Conservation (phyloP, 139 green algal genomes). For the Haematococcus sp. region DNA sequence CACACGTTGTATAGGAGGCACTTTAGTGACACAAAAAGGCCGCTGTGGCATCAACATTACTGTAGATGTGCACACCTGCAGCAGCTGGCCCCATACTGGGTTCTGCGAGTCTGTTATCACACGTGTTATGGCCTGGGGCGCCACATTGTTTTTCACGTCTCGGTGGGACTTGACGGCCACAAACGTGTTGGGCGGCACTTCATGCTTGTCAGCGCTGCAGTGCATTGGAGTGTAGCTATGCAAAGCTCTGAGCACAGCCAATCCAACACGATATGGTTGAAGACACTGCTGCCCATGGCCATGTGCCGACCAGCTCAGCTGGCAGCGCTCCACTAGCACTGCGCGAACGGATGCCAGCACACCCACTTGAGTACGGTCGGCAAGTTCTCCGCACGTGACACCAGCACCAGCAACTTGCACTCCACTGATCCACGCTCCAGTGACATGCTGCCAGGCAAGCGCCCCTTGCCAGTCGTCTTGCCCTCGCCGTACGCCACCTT, state of each 20-base stretch:
- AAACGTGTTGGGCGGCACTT: constrained; percentile 9
- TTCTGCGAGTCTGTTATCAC: neutral
- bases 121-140: constrained; percentile 27
- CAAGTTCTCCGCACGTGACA: constrained; percentile 32
- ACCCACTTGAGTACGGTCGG: constrained; percentile 17
- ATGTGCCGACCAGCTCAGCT: too few relatives aligned
- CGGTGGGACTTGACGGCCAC: constrained; percentile 16
- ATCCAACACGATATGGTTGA: too few relatives aligned
- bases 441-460: too few relatives aligned
- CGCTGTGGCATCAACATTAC: too few relatives aligned
- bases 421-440: neutral
- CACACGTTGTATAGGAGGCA: too few relatives aligned
- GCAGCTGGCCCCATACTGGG: constrained; percentile 23
- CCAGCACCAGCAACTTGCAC: constrained; percentile 25
- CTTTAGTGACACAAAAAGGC: too few relatives aligned
- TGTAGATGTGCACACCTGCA: too few relatives aligned
- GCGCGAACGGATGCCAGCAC: too few relatives aligned
- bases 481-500: neutral
- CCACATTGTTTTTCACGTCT: neutral
- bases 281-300: too few relatives aligned
- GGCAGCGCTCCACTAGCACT: neutral
- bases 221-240: neutral
- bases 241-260: too few relatives aligned
- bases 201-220: neutral
- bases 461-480: too few relatives aligned